phyloP scores from a whole-genome alignment of 805 yeast genomes.

The Candida oleophila region DNA sequence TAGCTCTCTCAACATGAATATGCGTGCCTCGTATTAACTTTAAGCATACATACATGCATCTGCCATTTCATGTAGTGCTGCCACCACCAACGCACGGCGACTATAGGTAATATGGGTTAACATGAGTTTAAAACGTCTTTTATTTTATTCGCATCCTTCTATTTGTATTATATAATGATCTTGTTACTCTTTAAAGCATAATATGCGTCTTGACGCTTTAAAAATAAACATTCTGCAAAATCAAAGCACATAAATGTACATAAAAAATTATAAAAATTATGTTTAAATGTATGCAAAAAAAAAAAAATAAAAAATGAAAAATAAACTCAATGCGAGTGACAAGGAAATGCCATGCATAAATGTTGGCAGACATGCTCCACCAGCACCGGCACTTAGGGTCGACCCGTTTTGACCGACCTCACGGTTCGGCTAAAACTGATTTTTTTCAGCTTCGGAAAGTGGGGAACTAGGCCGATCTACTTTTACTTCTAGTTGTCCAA shows the following conservation, averaged over 20 bases:
- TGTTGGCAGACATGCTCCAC: background rate
- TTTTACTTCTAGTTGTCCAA: background rate
- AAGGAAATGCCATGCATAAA: background rate
- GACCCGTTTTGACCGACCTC: background rate
- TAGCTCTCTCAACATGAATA: background rate
- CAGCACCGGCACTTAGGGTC: background rate
- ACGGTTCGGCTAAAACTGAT: background rate
- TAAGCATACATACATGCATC: background rate
- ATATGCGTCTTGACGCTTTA: background rate
- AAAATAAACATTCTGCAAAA: background rate
- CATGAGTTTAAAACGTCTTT: too few species aligned
- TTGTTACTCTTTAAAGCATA: background rate
- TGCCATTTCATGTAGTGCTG: background rate
- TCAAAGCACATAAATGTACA: too few species aligned
- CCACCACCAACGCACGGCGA: background rate
- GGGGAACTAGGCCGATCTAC: too few species aligned
- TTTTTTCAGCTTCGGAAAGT: background rate
- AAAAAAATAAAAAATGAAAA: too few species aligned
- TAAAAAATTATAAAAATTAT: too few species aligned
- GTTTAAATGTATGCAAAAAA: background rate
- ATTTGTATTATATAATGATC: background rate
- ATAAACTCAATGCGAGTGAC: too few species aligned
- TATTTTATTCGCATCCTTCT: background rate
- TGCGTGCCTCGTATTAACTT: background rate
- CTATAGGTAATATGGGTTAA: background rate